phyloP scores from a whole-genome alignment of 2,329 filamentous ascomycete genomes.

The Fusarium sp. region DNA sequence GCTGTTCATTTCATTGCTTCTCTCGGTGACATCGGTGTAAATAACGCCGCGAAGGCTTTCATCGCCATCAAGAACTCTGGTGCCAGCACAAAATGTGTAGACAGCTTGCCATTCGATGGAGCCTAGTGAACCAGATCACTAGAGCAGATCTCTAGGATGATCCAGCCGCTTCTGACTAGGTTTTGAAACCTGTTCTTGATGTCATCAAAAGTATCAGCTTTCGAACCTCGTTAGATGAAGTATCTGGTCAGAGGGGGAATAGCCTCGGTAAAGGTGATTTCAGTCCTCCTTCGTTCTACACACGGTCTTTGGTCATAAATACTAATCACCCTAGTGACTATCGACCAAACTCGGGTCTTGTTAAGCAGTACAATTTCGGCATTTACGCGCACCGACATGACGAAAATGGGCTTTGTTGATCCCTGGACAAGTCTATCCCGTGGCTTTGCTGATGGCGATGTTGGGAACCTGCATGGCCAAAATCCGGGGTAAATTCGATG shows the following conservation, averaged over 20 bases:
- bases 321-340: slow-evolving; percentile 35
- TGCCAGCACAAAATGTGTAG: slow-evolving; percentile 8
- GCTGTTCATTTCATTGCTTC: slow-evolving; percentile 38
- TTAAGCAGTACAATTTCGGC: slow-evolving; percentile 20
- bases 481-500: slow-evolving; percentile 43
- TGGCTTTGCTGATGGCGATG: slow-evolving; percentile 25
- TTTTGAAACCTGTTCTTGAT: slow-evolving; percentile 16
- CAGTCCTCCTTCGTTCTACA: slow-evolving; percentile 37
- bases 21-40: slow-evolving; percentile 17
- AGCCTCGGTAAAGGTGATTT: slow-evolving; percentile 28
- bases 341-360: slow-evolving; percentile 12
- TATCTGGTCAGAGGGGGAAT: slow-evolving; percentile 38
- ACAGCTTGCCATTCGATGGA: slow-evolving; percentile 40
- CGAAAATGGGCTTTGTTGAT: slow-evolving; percentile 36
- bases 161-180: slow-evolving; percentile 25
- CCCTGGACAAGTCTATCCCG: slow-evolving; percentile 41
- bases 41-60: slow-evolving; percentile 26
- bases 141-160: slow-evolving; percentile 42
- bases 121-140: slow-evolving; percentile 18
- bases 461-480: slow-evolving; percentile 32
- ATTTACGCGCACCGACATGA: slow-evolving; percentile 35
- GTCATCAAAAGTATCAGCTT: slow-evolving; percentile 16
- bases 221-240: slow-evolving; percentile 5
- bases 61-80: slow-evolving; percentile 35
- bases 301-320: slow-evolving; percentile 30